Conservation (phyloP, 108 stramenopile species). For the Pseudonitzschia pungens region DNA sequence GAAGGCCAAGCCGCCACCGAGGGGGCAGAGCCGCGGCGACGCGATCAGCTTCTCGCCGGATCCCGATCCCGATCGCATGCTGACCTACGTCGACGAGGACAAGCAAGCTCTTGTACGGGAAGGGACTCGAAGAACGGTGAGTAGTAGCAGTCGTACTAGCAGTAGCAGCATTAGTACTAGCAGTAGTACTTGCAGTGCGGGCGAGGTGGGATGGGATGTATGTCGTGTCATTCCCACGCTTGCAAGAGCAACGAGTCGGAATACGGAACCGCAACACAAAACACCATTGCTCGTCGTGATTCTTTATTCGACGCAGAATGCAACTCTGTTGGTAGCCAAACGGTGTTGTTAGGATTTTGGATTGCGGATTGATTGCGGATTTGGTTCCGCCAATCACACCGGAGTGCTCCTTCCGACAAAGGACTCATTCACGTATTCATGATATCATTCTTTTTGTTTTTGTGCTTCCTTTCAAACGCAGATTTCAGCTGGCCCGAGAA, state of each 20-base stretch:
- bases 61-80: constrained; percentile 66
- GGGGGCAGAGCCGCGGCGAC: neutral
- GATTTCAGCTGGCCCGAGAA: constrained; percentile 19
- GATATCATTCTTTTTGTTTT: neutral
- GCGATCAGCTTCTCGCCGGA: constrained; percentile 44
- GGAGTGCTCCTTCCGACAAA: neutral
- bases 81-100: constrained; percentile 47
- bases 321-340: too few species aligned
- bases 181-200: too few species aligned
- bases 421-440: neutral
- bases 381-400: too few species aligned
- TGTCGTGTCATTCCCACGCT: too few species aligned
- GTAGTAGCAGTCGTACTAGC: neutral
- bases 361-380: too few species aligned
- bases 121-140: constrained; percentile 64
- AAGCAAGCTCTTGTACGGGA: constrained; percentile 60
- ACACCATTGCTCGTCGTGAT: too few species aligned
- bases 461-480: neutral
- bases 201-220: too few species aligned
- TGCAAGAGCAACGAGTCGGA: too few species aligned
- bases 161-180: too few species aligned
- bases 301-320: too few species aligned
- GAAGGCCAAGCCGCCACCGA: constrained; percentile 30
- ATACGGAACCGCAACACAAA: too few species aligned
- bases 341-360: too few species aligned